Conservation (phyloP, 2,329 filamentous ascomycete genomes). For the Colletotrichum chrysophilum region DNA sequence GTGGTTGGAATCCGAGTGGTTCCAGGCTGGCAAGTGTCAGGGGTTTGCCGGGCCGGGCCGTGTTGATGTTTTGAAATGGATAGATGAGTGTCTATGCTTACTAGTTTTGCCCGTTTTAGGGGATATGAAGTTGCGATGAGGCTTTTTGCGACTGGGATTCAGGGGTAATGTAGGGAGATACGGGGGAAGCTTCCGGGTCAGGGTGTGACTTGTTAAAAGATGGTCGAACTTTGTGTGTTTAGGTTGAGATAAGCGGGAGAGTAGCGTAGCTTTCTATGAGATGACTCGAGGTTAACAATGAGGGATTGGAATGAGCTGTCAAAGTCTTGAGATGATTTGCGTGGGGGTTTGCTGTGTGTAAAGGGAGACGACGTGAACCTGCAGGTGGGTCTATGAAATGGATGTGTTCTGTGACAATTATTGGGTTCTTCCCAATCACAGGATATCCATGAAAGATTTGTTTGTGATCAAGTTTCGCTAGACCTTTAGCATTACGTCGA, state of each 20-base stretch:
- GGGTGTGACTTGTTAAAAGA: not conserved
- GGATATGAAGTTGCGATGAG: not conserved
- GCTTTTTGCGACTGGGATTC: not conserved
- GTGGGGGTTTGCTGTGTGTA: not conserved
- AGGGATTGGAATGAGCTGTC: not conserved
- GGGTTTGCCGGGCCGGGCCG: not conserved
- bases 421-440: not conserved
- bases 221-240: not conserved
- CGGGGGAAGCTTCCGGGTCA: not conserved
- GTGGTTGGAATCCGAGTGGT: not conserved
- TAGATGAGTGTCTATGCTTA: not conserved
- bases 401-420: not conserved
- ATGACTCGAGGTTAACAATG: not conserved
- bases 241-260: not conserved
- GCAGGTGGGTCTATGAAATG: not conserved
- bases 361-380: fast-evolving
- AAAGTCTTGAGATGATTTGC: not conserved
- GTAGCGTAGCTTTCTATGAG: not conserved
- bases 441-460: not conserved
- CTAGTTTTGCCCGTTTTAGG: not conserved
- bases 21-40: not conserved
- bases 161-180: not conserved
- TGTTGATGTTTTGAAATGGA: not conserved
- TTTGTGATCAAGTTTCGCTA: too few relatives aligned
- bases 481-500: too few relatives aligned